Base-by-base conservation (phyloP, 306 rosid genomes). In the Trichosanthes cucumerina region DNA sequence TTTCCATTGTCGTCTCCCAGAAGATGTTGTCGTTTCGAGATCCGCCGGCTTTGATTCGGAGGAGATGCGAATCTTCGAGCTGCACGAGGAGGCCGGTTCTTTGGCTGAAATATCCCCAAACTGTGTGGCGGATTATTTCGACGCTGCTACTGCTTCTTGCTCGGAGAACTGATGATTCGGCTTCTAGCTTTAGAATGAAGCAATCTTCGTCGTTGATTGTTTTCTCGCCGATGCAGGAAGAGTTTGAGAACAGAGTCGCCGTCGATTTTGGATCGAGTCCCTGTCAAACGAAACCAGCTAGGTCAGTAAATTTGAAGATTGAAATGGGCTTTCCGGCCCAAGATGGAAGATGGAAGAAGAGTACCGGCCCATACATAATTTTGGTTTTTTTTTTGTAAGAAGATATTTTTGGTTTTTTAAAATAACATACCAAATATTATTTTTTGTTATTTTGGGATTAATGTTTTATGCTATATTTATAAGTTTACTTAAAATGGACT, bases 1-100 rank as follows among this genome's bases (percentile, higher is more conserved):
- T 89, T 56, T 87, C 97, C 98, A 92, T 94, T 66, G 87, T 92
- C 76, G 97, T 94, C 79, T 94, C 98, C 98, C 98, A 94, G 50
- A 84, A 94, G 4, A 94, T 80, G 85, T 49, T 73, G 56, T 85
- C 84, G 83, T 76, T 83, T 12, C 70, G 80, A 16, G 90, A 46
- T 66, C 50, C 80, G 15, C 23, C 59, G 59, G 93, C 58, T 75
- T 88, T 89, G 78, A 94, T 91, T 81, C 89, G 85, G 26, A 94
- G 92, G 54, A 90, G 85, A 78, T 94, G 97, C 0, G 98, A 92
- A 75, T 94, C 98, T 77, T 92, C 92, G 14, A 92, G 89, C 33
- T 92, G 93, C 26, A 88, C 91, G 9, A 94, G 57, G 23, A 94
- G 88, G 10, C 94, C 98, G 44, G 97, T 94, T 78, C 89, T 87